Evolutionary conservation across 768 basidiomycete genomes (phyloP), one percentile per base, ranked within the genome.

Genomic region (Lactifluus subvellereus): DNA sequence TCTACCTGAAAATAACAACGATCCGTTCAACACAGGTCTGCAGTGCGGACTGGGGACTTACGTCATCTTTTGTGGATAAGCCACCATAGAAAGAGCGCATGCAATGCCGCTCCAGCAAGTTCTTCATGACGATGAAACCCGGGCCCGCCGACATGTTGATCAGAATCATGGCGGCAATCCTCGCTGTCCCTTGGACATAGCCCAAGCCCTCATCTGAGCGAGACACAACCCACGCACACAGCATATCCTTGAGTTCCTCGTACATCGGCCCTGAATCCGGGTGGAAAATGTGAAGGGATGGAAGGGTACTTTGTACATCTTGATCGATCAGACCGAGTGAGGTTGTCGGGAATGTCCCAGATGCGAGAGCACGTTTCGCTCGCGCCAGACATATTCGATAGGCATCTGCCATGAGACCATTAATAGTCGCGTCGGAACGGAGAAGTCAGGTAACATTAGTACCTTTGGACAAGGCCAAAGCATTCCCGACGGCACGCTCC

Each of bases 141-240:
- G 86, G 84, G 27, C 83, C 81, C 32, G 79, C 76, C 2, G 89
- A 77, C 84, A 95, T 87, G 71, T 88, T 94, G 69, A 96, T 77
- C 45, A 95, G 76, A 51, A 94, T 77, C 90, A 95, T 93, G 1
- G 87, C 93, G 8, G 89, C 93, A 57, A 94, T 80, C 71, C 83
- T 88, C 20, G 89, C 83, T 9, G 80, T 79, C 13, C 90, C 90
- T 9, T 73, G 51, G 1, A 80, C 83, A 70, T 95, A 95, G 45
- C 87, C 84, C 47, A 94, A 77, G 9, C 88, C 89, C 73, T 90
- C 88, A 61, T 94, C 91, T 52, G 85, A 88, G 56, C 92, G 83
- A 40, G 91, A 81, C 42, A 94, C 89, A 2, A 93, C 85, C 91
- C 91, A 94, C 3, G 94, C 93, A 69, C 83, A 86, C 5, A 95